phyloP scores from a whole-genome alignment of 1,284 basidiomycete genomes.

The Phellopilus nigrolimitatus region DNA sequence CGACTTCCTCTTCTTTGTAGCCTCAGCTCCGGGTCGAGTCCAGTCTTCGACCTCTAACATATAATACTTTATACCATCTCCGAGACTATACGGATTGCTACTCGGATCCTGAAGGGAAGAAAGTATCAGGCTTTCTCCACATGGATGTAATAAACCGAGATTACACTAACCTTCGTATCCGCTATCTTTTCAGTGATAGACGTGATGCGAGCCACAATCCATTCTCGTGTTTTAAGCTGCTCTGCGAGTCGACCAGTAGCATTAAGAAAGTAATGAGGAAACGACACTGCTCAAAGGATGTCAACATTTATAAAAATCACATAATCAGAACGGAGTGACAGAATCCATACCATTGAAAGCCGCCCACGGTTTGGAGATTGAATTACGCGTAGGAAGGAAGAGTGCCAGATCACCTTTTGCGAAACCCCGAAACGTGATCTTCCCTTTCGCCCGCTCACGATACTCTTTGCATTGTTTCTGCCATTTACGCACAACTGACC shows the following conservation, averaged over 20 bases:
- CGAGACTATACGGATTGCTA: slow-evolving; percentile 76
- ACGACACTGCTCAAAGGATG: slow-evolving; percentile 58
- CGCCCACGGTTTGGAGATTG: slow-evolving; percentile 73
- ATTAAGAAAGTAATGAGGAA: slow-evolving; percentile 95
- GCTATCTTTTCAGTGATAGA: slow-evolving; percentile 85
- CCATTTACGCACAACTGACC: slow-evolving; percentile 89
- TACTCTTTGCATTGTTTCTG: slow-evolving; percentile 95
- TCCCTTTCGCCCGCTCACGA: slow-evolving; percentile 86
- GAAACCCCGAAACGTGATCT: slow-evolving; percentile 93
- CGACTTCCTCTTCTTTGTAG: slow-evolving; percentile 51
- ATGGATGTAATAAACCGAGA: no score
- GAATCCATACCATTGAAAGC: slow-evolving; percentile 15
- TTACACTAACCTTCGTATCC: slow-evolving; percentile 59
- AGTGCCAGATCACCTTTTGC: slow-evolving; percentile 90
- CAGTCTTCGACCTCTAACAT: slow-evolving; percentile 93
- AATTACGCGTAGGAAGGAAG: slow-evolving; percentile 93
- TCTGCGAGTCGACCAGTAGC: slow-evolving; percentile 81
- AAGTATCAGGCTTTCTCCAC: no score
- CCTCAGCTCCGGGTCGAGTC: slow-evolving; percentile 59
- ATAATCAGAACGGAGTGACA: no score
- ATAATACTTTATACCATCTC: slow-evolving; percentile 89
- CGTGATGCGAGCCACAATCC: slow-evolving; percentile 91
- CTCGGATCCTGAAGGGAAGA: slow-evolving; percentile 50
- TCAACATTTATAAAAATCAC: no score
- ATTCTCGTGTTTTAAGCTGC: slow-evolving; percentile 82